phyloP scores from a whole-genome alignment of 176 grass and related monocot species.

The Paspalum notatum region DNA sequence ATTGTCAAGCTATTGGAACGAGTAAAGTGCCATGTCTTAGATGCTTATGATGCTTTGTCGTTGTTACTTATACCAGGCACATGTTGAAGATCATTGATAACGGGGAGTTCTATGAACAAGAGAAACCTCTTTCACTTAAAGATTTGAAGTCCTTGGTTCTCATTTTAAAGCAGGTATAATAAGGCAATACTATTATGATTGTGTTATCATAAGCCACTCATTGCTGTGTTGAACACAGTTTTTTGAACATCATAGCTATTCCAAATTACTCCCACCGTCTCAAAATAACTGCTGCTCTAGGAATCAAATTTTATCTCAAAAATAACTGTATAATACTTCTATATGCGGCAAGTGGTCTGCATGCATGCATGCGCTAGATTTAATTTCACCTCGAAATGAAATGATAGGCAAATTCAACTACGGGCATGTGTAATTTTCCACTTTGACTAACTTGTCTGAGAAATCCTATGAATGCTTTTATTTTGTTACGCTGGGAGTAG shows the following conservation, averaged over 20 bases:
- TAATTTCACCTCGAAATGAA: too few species aligned
- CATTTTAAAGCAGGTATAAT: constrained; percentile 91
- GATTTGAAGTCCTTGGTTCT: constrained; percentile 84
- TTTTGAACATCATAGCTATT: constrained; percentile 25
- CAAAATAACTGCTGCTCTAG: too few species aligned
- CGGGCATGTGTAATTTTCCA: too few species aligned
- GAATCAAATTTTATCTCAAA: too few species aligned
- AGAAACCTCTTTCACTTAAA: constrained; percentile 86
- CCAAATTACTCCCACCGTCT: too few species aligned
- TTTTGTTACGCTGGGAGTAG: not conserved
- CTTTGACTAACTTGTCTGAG: too few species aligned
- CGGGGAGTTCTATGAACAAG: constrained; percentile 94
- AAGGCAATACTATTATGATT: not conserved
- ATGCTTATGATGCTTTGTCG: constrained; percentile 32
- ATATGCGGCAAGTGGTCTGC: too few species aligned
- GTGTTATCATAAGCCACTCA: not conserved
- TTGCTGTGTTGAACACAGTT: not conserved
- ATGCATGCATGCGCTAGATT: too few species aligned
- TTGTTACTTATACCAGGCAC: constrained; percentile 60
- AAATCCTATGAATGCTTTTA: too few species aligned
- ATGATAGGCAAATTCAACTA: too few species aligned
- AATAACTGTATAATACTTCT: too few species aligned
- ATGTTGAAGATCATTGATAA: constrained; percentile 97
- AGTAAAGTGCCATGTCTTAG: not conserved
- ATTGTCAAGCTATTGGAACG: constrained; percentile 15